Evolutionary conservation across 768 basidiomycete species (phyloP).

Genomic region (Dentipellis fragilis): DNA sequence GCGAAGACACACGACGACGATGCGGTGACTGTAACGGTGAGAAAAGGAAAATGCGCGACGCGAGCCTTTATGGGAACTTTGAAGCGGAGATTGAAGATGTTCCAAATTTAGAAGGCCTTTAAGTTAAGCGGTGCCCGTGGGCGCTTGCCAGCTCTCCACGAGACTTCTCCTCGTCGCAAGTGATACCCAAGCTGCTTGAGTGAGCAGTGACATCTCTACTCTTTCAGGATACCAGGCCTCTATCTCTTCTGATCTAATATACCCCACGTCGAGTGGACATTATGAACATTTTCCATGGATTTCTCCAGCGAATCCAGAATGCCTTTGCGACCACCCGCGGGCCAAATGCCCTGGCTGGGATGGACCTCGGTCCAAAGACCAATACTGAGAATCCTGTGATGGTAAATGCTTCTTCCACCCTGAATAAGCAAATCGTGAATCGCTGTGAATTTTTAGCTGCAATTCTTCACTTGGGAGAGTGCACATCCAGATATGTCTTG

Average conservation of each 20-base stretch:
- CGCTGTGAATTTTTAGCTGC: conserved; percentile 33
- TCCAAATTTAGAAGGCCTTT: background rate
- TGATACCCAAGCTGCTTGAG: too few species aligned
- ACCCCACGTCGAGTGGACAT: too few species aligned
- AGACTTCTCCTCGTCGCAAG: too few species aligned
- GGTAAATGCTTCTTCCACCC: conserved; percentile 28
- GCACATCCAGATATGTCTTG: conserved; percentile 50
- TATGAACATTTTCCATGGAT: too few species aligned
- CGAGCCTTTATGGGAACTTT: conserved; percentile 11
- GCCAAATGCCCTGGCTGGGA: conserved; percentile 34
- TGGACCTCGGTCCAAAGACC: conserved; percentile 49
- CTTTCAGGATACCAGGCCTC: too few species aligned
- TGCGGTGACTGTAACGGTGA: conserved; percentile 36
- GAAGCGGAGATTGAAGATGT: conserved; percentile 21
- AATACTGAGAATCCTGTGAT: conserved; percentile 50
- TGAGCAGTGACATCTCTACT: too few species aligned
- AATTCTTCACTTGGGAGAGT: conserved; percentile 82
- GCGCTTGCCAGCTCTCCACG: too few species aligned
- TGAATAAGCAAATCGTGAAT: background rate
- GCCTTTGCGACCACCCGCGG: too few species aligned
- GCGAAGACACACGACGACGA: conserved; percentile 36
- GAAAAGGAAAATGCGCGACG: conserved; percentile 10
- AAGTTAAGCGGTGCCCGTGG: too few species aligned
- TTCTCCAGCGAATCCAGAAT: too few species aligned
- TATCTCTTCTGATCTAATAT: too few species aligned